These are phyloP conservation scores for Gliomastix tumulicola DNA, from an alignment of 2,329 filamentous ascomycete genomes.

Conservation along the genomic window DNA sequence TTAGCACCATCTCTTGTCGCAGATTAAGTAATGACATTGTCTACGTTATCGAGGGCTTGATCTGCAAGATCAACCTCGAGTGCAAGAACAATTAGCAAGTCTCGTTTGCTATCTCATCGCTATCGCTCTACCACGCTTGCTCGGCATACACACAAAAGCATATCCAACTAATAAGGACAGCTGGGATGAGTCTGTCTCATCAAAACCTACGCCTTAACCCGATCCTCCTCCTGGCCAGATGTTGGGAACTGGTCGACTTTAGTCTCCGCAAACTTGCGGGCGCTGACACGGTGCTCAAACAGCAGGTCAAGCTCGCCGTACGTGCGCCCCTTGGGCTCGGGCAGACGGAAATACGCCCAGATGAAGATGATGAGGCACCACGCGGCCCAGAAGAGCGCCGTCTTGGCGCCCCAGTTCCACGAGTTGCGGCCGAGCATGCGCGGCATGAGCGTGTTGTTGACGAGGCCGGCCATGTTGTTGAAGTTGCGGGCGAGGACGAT, in stretches of 20 bases:
- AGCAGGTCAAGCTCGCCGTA: slow-evolving; percentile 49
- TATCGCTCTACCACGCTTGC: too few species aligned
- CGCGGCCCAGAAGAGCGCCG: slow-evolving; percentile 36
- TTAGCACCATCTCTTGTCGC: too few species aligned
- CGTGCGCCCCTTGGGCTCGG: slow-evolving; percentile 46
- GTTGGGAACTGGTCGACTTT: background rate
- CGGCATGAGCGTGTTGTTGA: slow-evolving; percentile 37
- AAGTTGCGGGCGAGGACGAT: slow-evolving; percentile 35
- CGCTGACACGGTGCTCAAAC: slow-evolving; percentile 36
- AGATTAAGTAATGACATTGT: too few species aligned
- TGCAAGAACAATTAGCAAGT: too few species aligned
- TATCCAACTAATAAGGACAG: too few species aligned
- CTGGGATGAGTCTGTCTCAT: too few species aligned
- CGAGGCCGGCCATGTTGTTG: slow-evolving; percentile 25
- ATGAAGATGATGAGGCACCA: slow-evolving; percentile 35
- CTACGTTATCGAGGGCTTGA: too few species aligned
- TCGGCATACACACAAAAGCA: too few species aligned
- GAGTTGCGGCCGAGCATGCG: slow-evolving; percentile 38
- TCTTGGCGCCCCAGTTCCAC: slow-evolving; percentile 40
- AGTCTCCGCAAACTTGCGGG: slow-evolving; percentile 30
- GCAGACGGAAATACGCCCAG: slow-evolving; percentile 47
- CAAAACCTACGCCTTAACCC: too few species aligned
- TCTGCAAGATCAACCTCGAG: too few species aligned
- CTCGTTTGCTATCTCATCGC: too few species aligned
- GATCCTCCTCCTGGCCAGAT: too few species aligned